Conservation (phyloP, 2,329 filamentous ascomycete species). For the Xylariaceae sp. region DNA sequence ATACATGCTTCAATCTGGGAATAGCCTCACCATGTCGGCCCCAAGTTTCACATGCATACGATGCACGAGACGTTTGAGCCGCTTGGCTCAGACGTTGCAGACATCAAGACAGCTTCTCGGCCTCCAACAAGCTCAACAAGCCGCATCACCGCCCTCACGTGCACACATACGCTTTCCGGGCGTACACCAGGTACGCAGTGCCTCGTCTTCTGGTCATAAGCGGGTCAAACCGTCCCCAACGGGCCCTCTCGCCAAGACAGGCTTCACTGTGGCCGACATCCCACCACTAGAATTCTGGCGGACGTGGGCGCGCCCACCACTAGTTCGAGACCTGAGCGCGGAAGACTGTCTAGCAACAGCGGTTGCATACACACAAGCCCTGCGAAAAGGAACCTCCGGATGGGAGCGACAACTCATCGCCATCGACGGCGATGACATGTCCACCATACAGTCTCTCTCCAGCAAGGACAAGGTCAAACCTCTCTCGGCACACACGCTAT, state of each 20-base stretch:
- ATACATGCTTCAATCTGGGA: background rate
- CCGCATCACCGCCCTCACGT: slow-evolving; percentile 3
- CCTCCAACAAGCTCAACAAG: background rate
- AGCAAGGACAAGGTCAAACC: background rate
- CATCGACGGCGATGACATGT: slow-evolving; percentile 10
- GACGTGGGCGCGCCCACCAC: slow-evolving; percentile 2
- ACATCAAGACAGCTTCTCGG: background rate
- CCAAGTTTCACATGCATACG: slow-evolving; percentile 9
- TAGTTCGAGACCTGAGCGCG: slow-evolving; percentile 19
- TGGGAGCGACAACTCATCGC: slow-evolving; percentile 25
- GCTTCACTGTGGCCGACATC: slow-evolving; percentile 27
- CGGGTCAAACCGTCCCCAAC: background rate
- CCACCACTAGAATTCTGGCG: slow-evolving; percentile 29
- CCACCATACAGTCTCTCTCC: background rate
- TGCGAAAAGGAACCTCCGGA: slow-evolving; percentile 16
- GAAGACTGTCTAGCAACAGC: slow-evolving; percentile 23
- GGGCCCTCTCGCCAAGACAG: slow-evolving; percentile 14
- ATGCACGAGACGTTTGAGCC: slow-evolving; percentile 10
- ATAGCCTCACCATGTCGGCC: slow-evolving; percentile 7
- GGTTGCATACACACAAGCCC: slow-evolving; percentile 24
- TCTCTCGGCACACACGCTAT: slow-evolving; percentile 25
- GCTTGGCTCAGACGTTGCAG: background rate
- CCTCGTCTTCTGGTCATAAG: background rate
- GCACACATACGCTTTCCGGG: background rate
- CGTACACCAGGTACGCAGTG: slow-evolving; percentile 1